Conservation (phyloP, 306 rosid genomes). For the Begonia loranthoides region DNA sequence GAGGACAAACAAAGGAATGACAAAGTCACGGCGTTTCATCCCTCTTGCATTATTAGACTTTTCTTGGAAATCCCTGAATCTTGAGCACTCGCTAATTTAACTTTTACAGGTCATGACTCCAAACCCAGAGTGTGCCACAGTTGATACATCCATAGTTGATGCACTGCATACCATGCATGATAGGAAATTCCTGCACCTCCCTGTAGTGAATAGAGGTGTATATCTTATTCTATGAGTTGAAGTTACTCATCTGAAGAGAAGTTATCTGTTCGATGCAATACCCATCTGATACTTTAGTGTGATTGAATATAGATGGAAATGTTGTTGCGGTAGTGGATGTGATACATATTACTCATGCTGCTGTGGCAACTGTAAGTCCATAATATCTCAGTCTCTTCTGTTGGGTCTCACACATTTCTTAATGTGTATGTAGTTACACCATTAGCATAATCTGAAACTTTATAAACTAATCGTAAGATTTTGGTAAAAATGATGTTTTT, state of each 20-base stretch:
- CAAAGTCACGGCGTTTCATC: too few relatives aligned
- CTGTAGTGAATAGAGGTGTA: conserved; percentile 74
- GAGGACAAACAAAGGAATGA: too few relatives aligned
- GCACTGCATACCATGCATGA: conserved; percentile 92
- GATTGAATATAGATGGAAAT: conserved; percentile 52
- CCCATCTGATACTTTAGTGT: conserved; percentile 19
- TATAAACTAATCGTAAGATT: too few relatives aligned
- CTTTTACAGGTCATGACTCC: conserved; percentile 75
- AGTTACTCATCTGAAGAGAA: neutral
- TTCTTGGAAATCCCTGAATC: conserved; percentile 1
- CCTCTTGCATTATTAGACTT: too few relatives aligned
- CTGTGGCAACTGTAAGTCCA: conserved; percentile 74
- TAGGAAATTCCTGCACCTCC: conserved; percentile 88
- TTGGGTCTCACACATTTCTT: neutral
- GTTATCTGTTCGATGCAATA: neutral
- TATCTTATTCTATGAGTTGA: neutral
- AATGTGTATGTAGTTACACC: too few relatives aligned
- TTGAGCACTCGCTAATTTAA: conserved; percentile 3
- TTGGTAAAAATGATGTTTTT: too few relatives aligned
- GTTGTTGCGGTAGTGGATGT: conserved; percentile 71
- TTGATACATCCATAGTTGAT: conserved; percentile 86
- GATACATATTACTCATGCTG: conserved; percentile 83
- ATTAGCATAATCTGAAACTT: too few relatives aligned
- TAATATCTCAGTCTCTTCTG: conserved; percentile 1
- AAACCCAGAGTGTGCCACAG: conserved; percentile 76